Evolutionary conservation across 2,329 filamentous ascomycete species (phyloP).

Genomic region (Aspergillus latus): DNA sequence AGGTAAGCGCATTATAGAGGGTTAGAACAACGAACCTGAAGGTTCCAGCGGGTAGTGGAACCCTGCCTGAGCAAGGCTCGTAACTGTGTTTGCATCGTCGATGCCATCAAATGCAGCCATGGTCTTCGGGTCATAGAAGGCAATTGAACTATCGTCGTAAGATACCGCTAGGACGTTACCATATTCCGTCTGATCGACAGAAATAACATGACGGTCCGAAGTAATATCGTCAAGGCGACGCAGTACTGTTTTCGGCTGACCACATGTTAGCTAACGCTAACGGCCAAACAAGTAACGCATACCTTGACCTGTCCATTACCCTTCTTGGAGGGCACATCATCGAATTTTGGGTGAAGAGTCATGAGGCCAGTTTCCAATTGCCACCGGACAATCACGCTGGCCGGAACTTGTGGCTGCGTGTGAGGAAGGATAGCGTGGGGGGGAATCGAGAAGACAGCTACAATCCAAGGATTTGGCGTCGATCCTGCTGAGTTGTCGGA

Average conservation of each 20-base stretch:
- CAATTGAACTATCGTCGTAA: conserved; percentile 77
- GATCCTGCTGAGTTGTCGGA: conserved; percentile 59
- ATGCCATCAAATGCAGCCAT: conserved; percentile 68
- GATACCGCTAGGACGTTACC: conserved; percentile 70
- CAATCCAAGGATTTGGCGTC: conserved; percentile 60
- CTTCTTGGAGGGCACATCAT: conserved; percentile 68
- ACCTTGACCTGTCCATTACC: conserved; percentile 51
- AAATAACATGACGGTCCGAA: conserved; percentile 69
- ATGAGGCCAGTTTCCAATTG: conserved; percentile 68
- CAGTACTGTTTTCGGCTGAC: conserved; percentile 52
- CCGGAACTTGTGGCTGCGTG: conserved; percentile 62
- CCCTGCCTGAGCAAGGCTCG: conserved; percentile 72
- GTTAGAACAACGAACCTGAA: conserved; percentile 51
- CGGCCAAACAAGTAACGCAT: neutral
- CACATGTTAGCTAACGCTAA: neutral
- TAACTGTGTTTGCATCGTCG: conserved; percentile 64
- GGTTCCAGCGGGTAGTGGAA: conserved; percentile 69
- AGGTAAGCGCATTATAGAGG: conserved; percentile 3
- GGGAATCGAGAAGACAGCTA: conserved; percentile 70
- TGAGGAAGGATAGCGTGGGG: conserved; percentile 52
- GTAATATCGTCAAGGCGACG: conserved; percentile 67
- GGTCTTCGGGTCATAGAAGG: conserved; percentile 73
- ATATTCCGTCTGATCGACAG: conserved; percentile 66
- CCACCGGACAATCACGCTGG: conserved; percentile 81
- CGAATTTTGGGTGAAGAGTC: conserved; percentile 71